Percentiles rank a stretch among this genome's conserved stretches.
These are phyloP conservation scores for Pneumocystis sp. DNA, from an alignment of 1,139 yeast genomes.

Conservation along the genomic window DNA sequence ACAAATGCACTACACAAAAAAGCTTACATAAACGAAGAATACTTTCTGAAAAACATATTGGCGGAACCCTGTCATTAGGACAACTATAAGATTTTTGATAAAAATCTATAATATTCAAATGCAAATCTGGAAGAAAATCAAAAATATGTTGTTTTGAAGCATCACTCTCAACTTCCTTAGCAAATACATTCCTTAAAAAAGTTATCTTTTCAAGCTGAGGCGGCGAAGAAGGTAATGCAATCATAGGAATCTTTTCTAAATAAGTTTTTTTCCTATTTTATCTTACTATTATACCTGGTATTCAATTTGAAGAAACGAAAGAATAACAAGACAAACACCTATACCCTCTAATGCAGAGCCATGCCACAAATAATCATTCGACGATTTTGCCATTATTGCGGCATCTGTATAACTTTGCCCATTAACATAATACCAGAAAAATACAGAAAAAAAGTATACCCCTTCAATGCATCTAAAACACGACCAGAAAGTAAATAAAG, in stretches of 20 bases:
- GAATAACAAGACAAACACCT: constrained; percentile 47
- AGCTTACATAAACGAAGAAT: constrained; percentile 49
- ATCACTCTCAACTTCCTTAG: constrained; percentile 15
- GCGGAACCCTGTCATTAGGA: constrained; percentile 69
- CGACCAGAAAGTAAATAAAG: constrained; percentile 70
- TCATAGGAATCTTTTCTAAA: constrained; percentile 14
- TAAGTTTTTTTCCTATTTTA: constrained; percentile 18
- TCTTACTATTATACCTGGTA: constrained; percentile 34
- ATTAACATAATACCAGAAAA: not conserved
- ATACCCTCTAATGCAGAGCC: constrained; percentile 76
- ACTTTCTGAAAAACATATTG: constrained; percentile 61
- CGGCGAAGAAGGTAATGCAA: constrained; percentile 9
- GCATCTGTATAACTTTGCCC: constrained; percentile 38
- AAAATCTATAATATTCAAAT: constrained; percentile 37
- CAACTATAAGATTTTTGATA: constrained; percentile 48
- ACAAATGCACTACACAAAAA: constrained; percentile 40
- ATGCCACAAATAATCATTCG: constrained; percentile 73
- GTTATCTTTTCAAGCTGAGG: constrained; percentile 8
- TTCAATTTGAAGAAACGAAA: constrained; percentile 44
- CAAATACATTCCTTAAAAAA: constrained; percentile 18
- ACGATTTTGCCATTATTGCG: constrained; percentile 39
- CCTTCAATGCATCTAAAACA: constrained; percentile 50
- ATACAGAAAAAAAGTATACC: constrained; percentile 33
- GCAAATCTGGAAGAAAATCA: constrained; percentile 39
- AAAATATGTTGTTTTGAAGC: constrained; percentile 19